Percentiles rank a stretch among this genome's conserved stretches.
Evolutionary conservation across 2,329 filamentous ascomycete species (phyloP).

Genomic region (Metarhizium album): DNA sequence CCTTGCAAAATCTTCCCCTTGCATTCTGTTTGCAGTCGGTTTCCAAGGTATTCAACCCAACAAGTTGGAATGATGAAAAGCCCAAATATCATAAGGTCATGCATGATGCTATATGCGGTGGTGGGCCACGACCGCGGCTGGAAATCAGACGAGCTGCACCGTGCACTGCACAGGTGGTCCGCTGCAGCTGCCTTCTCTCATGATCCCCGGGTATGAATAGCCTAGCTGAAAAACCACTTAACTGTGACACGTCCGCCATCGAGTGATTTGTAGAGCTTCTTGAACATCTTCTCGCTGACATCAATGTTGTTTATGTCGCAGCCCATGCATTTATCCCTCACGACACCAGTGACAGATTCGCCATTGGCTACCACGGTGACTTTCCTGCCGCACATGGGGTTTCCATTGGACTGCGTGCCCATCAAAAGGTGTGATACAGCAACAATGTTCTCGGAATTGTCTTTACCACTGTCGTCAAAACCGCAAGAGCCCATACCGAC

Average conservation of each 20-base stretch:
- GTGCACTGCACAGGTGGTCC: constrained; percentile 8
- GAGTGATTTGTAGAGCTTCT: constrained; percentile 37
- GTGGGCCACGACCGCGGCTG: not conserved
- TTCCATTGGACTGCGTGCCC: constrained; percentile 51
- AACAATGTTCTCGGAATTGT: constrained; percentile 48
- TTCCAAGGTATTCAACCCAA: constrained; percentile 1
- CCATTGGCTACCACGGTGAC: constrained; percentile 54
- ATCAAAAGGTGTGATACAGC: constrained; percentile 58
- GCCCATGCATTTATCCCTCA: constrained; percentile 68
- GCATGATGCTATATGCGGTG: not conserved
- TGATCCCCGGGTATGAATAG: not conserved
- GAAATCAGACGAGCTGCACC: not conserved
- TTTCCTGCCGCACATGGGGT: constrained; percentile 59
- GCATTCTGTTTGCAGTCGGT: not conserved
- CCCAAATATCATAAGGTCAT: constrained; percentile 4
- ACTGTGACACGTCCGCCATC: constrained; percentile 30
- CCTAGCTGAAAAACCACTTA: constrained; percentile 37
- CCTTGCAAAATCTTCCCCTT: not conserved
- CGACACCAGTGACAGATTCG: constrained; percentile 43
- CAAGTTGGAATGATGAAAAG: not conserved
- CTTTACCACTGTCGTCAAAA: constrained; percentile 44
- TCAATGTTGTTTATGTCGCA: constrained; percentile 50
- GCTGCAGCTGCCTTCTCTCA: not conserved
- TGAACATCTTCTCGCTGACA: constrained; percentile 45
- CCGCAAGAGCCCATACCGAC: constrained; percentile 62